Evolutionary conservation across 1,284 basidiomycete species (phyloP), one percentile per base, ranked within the genome.

Genomic region (Marasmius sp.): DNA sequence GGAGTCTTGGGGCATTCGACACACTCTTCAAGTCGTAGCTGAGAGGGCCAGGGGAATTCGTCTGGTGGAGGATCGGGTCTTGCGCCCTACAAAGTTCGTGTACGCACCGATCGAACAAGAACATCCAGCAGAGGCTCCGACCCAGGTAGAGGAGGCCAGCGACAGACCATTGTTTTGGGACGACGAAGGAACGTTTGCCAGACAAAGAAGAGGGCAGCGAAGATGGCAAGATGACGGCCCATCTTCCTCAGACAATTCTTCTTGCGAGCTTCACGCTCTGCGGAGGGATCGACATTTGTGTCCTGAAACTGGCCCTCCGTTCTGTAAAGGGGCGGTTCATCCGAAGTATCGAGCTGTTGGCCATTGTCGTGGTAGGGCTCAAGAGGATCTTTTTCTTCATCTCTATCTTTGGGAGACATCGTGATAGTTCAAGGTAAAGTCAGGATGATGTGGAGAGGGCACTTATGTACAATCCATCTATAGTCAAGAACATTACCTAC

Each of bases 1-100:
- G 27, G 47, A 43, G 36, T 22, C 39, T 20, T 60, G 50, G 7
- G 56, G 47, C 62, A 64, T 36, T 64, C 47, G 20, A 59, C 59
- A 50, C 62, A 64, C 7, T 58, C 18, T 18, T 56, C 56, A 33
- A 61, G 14, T 4, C 52, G 56, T 8, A 64, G 3, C 10, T 61
- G 58, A n/a, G 59, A 52, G 2, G 59, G 56, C 52, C 52, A 54
- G 7, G 52, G 52, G 16, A 54, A 54, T 16, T 38, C 52, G 36
- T 38, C 27, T 18, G n/a, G 34, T 18, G 12, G 34, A 14, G 12
- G 34, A 6, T 54, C 27, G 12, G 20, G 7, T 12, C 16, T 7
- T 34, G 36, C 52, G 20, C n/a, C 33, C 52, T 54, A 38, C 16
- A 38, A 36, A 43, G 10, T 51, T 27, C n/a, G 38, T 2, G 38